A percentile compares a stretch with the other conserved stretches of the same genome.
Conservation (phyloP, 805 yeast genomes). For the Hanseniaspora lindneri region DNA sequence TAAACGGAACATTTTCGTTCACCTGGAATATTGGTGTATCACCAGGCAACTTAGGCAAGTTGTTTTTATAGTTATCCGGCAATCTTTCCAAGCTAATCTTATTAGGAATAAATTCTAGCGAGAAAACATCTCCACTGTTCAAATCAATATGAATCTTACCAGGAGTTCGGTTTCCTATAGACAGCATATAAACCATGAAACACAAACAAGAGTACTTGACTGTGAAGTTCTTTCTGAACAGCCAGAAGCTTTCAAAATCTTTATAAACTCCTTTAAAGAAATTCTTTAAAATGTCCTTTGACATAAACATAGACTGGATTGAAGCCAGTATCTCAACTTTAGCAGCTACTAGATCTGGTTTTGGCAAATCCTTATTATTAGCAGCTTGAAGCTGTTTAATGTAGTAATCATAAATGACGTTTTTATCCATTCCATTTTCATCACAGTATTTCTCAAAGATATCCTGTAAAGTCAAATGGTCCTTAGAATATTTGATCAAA, state of each 20-base stretch:
- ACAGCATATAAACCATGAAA: constrained; percentile 87
- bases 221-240: constrained; percentile 88
- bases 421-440: constrained; percentile 59
- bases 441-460: constrained; percentile 82
- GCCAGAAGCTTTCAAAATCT: constrained; percentile 88
- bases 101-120: constrained; percentile 90
- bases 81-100: constrained; percentile 45
- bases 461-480: constrained; percentile 61
- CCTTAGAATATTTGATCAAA: constrained; percentile 69
- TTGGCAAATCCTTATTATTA: constrained; percentile 82
- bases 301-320: constrained; percentile 76
- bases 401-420: constrained; percentile 80
- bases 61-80: constrained; percentile 30
- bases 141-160: constrained; percentile 78
- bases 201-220: constrained; percentile 89
- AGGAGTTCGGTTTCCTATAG: constrained; percentile 85
- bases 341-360: constrained; percentile 79
- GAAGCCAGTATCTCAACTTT: constrained; percentile 86
- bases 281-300: constrained; percentile 68
- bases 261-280: constrained; percentile 60
- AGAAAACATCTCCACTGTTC: constrained; percentile 79
- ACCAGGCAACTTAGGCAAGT: constrained; percentile 30
- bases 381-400: constrained; percentile 82
- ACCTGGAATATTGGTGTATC: constrained; percentile 75
- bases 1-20: constrained; percentile 87